phyloP scores from a whole-genome alignment of 1,284 basidiomycete species.

The Malassezia arunalokei region DNA sequence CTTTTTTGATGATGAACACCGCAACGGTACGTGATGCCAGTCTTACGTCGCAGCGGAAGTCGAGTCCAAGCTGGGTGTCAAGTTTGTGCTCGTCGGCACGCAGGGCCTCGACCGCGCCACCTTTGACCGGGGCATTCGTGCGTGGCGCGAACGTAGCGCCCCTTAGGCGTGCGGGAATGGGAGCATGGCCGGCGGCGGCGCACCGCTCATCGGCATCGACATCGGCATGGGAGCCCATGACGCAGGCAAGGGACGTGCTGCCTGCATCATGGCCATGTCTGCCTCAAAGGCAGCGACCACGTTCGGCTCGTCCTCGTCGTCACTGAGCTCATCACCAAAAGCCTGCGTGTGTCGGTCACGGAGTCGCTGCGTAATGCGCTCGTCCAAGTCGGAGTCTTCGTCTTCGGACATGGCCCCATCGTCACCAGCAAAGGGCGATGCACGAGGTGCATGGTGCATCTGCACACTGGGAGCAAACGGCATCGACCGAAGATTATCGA shows the following conservation, averaged over 20 bases:
- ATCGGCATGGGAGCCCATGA: not conserved
- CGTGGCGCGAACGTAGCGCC: constrained; percentile 20
- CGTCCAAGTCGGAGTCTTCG: constrained; percentile 47
- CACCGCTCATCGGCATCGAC: not conserved
- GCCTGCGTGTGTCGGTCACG: constrained; percentile 35
- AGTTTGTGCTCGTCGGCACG: constrained; percentile 36
- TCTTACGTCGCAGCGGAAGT: constrained; percentile 23
- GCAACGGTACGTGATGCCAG: constrained; percentile 18
- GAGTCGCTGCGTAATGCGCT: constrained; percentile 37
- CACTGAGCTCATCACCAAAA: constrained; percentile 38
- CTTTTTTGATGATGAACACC: constrained; percentile 42
- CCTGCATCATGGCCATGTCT: constrained; percentile 11
- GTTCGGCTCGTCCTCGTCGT: constrained; percentile 18
- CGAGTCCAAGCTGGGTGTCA: constrained; percentile 35
- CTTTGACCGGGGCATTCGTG: constrained; percentile 27
- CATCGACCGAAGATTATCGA: constrained; percentile 67
- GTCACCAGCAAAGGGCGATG: constrained; percentile 50
- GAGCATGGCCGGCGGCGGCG: constrained; percentile 3
- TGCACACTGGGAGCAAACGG: constrained; percentile 73
- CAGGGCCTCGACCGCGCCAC: constrained; percentile 28
- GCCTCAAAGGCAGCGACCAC: constrained; percentile 3
- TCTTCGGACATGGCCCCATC: constrained; percentile 28
- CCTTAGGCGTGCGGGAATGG: constrained; percentile 11
- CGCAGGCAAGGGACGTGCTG: not conserved
- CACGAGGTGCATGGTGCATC: constrained; percentile 66